phyloP scores from a whole-genome alignment of 2,329 filamentous ascomycete species.

The Akanthomyces dipterigenus region DNA sequence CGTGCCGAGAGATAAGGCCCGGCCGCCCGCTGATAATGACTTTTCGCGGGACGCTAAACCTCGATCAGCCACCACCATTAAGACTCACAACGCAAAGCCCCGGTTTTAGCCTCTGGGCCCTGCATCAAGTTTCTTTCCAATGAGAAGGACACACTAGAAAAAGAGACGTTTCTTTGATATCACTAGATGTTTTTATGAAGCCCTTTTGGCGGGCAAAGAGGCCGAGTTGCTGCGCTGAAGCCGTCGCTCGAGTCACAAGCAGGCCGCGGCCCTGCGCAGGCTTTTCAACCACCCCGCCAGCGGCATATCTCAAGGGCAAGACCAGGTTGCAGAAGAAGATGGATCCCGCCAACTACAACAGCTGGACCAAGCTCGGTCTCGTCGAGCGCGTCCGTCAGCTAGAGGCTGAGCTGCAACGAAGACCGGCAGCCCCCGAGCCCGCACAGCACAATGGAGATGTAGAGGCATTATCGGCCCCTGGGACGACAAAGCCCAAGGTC shows the following conservation, averaged over 20 bases:
- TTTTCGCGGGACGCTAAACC: not conserved
- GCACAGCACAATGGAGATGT: conserved; percentile 10
- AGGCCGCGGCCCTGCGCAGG: not conserved
- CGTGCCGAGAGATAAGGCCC: conserved; percentile 4
- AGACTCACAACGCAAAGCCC: not conserved
- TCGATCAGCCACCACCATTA: not conserved
- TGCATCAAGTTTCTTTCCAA: conserved; percentile 1
- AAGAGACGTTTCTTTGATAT: not conserved
- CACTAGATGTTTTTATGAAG: conserved; percentile 7
- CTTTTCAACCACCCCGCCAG: conserved; percentile 1
- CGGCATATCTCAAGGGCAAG: not conserved
- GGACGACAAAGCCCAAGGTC: conserved; percentile 31
- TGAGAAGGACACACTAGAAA: not conserved
- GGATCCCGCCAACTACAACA: conserved; percentile 45
- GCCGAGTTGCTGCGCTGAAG: conserved; percentile 4
- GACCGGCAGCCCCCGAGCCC: conserved; percentile 24
- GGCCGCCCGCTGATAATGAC: conserved; percentile 2
- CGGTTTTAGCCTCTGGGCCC: conserved; percentile 10
- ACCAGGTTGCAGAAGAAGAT: conserved; percentile 20
- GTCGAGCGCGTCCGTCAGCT: conserved; percentile 61
- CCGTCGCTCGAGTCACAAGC: not conserved
- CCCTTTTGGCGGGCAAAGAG: not conserved
- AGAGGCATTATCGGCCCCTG: not conserved
- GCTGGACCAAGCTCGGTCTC: conserved; percentile 63
- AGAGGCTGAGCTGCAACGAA: conserved; percentile 56